phyloP scores from a whole-genome alignment of 2,329 filamentous ascomycete species.

The Ophioceras dolichostomum region DNA sequence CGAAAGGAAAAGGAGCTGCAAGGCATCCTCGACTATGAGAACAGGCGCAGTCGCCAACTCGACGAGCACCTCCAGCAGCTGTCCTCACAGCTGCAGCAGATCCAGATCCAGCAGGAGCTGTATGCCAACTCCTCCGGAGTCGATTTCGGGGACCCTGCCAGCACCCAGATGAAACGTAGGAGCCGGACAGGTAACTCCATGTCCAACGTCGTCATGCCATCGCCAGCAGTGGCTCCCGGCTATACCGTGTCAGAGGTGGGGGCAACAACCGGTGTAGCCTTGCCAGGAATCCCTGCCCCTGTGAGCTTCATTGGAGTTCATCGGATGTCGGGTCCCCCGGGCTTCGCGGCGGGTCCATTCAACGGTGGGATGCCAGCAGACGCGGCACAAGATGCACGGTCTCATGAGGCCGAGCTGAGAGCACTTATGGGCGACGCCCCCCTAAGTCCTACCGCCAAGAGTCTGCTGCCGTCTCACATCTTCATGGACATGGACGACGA shows the following conservation, averaged over 20 bases:
- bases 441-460: conserved; percentile 65
- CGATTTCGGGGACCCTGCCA: conserved; percentile 28
- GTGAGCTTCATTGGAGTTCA: no score
- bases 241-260: conserved; percentile 28
- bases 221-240: conserved; percentile 22
- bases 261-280: conserved; percentile 22
- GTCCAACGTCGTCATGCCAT: conserved; percentile 27
- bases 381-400: conserved; percentile 12
- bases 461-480: conserved; percentile 58
- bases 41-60: conserved; percentile 30
- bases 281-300: no score
- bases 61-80: conserved; percentile 34
- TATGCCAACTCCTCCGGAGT: conserved; percentile 19
- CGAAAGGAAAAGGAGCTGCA: conserved; percentile 40
- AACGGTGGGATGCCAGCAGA: conserved; percentile 26
- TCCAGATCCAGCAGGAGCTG: conserved; percentile 9
- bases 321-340: conserved; percentile 26
- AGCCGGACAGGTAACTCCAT: conserved; percentile 36
- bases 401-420: conserved; percentile 50
- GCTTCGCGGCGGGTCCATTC: conserved; percentile 41
- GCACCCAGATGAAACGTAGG: conserved; percentile 31
- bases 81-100: conserved; percentile 30
- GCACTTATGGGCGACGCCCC: conserved; percentile 52
- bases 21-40: conserved; percentile 31
- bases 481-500: conserved; percentile 28